Evolutionary conservation across 2,329 filamentous ascomycete genomes (phyloP).

Genomic region (Botrytis squamosa): DNA sequence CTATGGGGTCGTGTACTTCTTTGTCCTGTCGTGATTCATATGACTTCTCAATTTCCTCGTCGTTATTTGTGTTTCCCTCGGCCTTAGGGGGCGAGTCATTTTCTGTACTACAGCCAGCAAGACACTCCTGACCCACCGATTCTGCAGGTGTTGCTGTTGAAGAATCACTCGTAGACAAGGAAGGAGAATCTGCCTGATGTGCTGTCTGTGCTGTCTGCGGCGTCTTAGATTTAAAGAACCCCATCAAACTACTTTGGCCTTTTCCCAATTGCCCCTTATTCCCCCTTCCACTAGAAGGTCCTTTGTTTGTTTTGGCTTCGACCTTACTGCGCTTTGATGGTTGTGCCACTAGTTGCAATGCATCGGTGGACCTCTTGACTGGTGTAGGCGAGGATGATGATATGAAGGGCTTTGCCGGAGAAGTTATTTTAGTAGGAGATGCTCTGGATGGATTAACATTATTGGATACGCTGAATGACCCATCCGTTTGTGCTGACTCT

Average conservation of each 20-base stretch:
- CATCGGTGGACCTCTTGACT: constrained; percentile 27
- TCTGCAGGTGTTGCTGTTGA: neutral
- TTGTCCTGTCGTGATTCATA: constrained; percentile 29
- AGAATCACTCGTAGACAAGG: neutral
- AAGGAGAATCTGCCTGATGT: neutral
- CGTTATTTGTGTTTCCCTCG: neutral
- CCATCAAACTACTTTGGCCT: constrained; percentile 53
- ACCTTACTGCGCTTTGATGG: constrained; percentile 53
- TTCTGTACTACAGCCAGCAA: neutral
- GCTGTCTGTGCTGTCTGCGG: neutral
- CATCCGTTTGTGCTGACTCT: neutral
- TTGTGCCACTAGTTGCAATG: constrained; percentile 23
- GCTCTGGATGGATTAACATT: neutral
- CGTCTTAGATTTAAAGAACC: constrained; percentile 73
- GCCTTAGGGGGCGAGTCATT: neutral
- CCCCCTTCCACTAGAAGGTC: constrained; percentile 21
- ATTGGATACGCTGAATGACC: neutral
- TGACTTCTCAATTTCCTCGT: constrained; percentile 10
- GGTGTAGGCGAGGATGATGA: neutral
- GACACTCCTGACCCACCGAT: neutral
- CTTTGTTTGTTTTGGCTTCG: constrained; percentile 27
- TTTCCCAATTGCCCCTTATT: constrained; percentile 50
- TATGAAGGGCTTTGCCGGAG: neutral
- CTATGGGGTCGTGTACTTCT: constrained; percentile 63
- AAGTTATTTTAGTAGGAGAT: neutral